Evolutionary conservation across 768 basidiomycete species (phyloP).

Genomic region (Tricholoma saponaceum): DNA sequence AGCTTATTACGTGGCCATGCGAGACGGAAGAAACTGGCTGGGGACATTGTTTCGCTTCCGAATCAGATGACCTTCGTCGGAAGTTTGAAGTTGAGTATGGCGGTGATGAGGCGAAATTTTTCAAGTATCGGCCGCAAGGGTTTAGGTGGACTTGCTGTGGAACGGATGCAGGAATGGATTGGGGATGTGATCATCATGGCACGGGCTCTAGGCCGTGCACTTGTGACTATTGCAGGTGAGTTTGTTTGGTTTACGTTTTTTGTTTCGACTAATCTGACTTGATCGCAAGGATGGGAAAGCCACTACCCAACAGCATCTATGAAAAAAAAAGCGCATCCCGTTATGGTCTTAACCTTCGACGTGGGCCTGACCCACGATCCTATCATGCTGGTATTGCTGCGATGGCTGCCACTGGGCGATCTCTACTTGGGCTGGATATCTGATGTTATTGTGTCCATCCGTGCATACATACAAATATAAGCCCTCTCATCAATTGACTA

Average conservation of each 20-base stretch:
- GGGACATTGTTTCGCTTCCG: constrained; percentile 22
- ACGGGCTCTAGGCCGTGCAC: constrained; percentile 30
- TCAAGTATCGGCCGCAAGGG: constrained; percentile 24
- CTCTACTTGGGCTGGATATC: constrained; percentile 23
- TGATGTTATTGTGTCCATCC: constrained; percentile 3
- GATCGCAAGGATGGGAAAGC: constrained; percentile 28
- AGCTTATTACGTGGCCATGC: constrained; percentile 32
- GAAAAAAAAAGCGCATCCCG: constrained; percentile 22
- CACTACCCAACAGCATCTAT: constrained; percentile 26
- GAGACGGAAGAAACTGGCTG: constrained; percentile 25
- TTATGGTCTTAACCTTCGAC: constrained; percentile 26
- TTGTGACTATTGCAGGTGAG: constrained; percentile 35
- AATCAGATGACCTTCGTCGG: constrained; percentile 23
- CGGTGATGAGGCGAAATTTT: constrained; percentile 24
- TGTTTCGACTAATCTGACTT: background rate
- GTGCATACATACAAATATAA: too few species aligned
- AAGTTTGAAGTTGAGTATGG: constrained; percentile 25
- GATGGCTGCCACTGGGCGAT: constrained; percentile 15
- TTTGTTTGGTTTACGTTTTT: background rate
- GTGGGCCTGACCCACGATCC: constrained; percentile 31
- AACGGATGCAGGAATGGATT: constrained; percentile 26
- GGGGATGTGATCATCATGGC: constrained; percentile 37
- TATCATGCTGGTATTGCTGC: constrained; percentile 17
- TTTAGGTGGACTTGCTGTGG: constrained; percentile 40
- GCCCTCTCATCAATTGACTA: too few species aligned